Evolutionary conservation across 352 stramenopile genomes (phyloP), one percentile per base, ranked within the genome.

Genomic region (Thraustochytrium striatum): DNA sequence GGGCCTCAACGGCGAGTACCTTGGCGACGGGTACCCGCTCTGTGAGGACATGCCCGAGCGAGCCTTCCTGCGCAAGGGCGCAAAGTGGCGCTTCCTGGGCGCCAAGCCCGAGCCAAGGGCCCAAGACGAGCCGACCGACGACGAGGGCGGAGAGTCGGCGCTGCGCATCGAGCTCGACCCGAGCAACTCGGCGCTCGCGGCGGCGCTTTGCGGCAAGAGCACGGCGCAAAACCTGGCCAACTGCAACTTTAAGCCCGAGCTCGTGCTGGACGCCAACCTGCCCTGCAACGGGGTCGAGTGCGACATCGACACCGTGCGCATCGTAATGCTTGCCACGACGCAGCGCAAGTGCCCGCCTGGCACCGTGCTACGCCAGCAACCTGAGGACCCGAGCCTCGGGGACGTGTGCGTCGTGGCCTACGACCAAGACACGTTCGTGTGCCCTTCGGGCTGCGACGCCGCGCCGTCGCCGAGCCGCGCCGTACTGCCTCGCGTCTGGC

Each of bases 11-110:
- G 79, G 85, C 39, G 84, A 78, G 33, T 89, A 87, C 72, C 83
- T 89, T 53, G 87, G 85, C 36, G 85, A 90, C 38, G 81, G 86
- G 43, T 89, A 88, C 57, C 87, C 87, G 3, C 84, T 91, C 2
- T 91, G 88, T 61, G 43, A 47, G 50, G 85, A 91, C 78, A 58
- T 89, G 11, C 86, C 87, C 1, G 30, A 57, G 25, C 41, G 87
- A 19, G 81, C 85, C 53, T 90, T 87, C 47, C 69, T 90, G 11
- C 82, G 83, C 52, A 78, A 83, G 28, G 87, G 87, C 39, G 86
- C 87, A 0, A 82, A 38, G 21, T 89, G 83, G 44, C 32, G 58
- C 9, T 61, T 84, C n/a, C 59, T 87, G 9, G 85, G 82, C 16
- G 35, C 55, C 11, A 58, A 39, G 16, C 52, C 61, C 1, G 35